Evolutionary conservation across 257 asterid genomes (phyloP).

Genomic region (Solanum paucissectum): DNA sequence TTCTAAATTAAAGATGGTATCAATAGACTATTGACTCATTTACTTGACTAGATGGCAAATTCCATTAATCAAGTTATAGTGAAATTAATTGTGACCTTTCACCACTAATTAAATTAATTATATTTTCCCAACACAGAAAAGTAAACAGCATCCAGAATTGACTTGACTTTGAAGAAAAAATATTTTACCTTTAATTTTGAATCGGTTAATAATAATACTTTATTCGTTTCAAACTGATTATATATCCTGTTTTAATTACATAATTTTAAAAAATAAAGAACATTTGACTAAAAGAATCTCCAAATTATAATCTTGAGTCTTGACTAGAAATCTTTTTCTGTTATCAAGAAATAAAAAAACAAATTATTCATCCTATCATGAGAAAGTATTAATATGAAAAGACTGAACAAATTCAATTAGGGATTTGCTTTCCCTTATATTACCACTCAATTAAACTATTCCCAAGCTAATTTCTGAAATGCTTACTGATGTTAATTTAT

Average conservation of each 20-base stretch:
- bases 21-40: not conserved
- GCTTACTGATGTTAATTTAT: not conserved
- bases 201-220: too few species aligned
- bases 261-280: not conserved
- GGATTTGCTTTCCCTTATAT: not conserved
- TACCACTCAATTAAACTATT: not conserved
- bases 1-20: not conserved
- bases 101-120: not conserved
- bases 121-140: not conserved
- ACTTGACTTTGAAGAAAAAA: not conserved
- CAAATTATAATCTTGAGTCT: not conserved
- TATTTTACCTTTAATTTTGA: not conserved
- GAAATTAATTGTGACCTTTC: not conserved
- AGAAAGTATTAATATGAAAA: not conserved
- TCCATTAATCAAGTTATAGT: not conserved
- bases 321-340: not conserved
- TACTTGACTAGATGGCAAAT: not conserved
- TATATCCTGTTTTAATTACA: not conserved
- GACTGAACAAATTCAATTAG: not conserved
- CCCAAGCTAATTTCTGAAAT: not conserved
- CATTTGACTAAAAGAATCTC: not conserved
- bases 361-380: not conserved
- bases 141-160: not conserved
- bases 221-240: too few species aligned
- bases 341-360: not conserved